phyloP scores from a whole-genome alignment of 2,329 filamentous ascomycete species.

The Sclerotinia sclerotiorum region DNA sequence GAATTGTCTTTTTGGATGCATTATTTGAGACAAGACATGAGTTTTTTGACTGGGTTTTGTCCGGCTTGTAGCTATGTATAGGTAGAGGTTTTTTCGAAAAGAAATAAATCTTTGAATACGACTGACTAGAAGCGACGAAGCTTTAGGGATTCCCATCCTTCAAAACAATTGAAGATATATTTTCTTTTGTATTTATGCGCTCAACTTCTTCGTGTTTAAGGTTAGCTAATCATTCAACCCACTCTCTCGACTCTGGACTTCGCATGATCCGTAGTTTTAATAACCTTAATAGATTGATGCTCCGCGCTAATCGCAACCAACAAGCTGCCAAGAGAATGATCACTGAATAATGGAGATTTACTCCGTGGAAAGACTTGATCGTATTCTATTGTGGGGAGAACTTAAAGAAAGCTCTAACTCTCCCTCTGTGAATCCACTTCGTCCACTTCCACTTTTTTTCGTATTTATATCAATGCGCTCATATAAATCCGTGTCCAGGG shows the following conservation, averaged over 20 bases:
- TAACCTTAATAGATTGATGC: neutral
- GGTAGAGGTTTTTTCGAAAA: neutral
- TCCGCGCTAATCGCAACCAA: neutral
- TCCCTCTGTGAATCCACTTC: neutral
- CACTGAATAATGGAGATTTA: neutral
- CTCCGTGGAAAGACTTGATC: neutral
- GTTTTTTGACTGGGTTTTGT: slow-evolving; percentile 3
- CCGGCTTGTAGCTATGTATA: neutral
- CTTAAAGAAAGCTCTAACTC: neutral
- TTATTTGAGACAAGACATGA: neutral
- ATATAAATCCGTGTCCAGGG: neutral
- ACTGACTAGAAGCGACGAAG: no score
- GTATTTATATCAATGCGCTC: neutral
- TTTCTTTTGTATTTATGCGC: neutral
- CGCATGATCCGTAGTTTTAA: neutral
- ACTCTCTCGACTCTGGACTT: neutral
- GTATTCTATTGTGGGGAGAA: neutral
- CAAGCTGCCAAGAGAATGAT: neutral
- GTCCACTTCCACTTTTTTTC: slow-evolving; percentile 1
- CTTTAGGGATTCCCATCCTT: neutral
- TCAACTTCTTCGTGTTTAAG: no score
- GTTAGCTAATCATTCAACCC: no score
- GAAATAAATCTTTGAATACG: no score
- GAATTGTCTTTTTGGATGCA: neutral
- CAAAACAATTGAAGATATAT: neutral